Conservation (phyloP, 306 rosid genomes). For the Rubus idaeus region DNA sequence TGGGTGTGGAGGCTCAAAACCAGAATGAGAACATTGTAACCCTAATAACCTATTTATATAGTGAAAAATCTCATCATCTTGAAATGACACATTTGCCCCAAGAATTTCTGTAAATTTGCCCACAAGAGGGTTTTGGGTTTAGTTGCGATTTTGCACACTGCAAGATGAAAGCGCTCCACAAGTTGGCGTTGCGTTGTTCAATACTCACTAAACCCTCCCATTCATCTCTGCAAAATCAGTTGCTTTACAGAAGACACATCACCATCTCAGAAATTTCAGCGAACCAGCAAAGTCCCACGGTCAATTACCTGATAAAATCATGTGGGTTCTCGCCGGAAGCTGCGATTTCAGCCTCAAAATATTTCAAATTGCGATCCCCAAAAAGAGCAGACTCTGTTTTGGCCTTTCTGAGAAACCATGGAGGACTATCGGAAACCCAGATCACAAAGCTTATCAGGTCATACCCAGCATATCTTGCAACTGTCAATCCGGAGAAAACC, state of each 20-base stretch:
- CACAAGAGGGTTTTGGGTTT: not conserved
- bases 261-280: not conserved
- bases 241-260: too few species aligned
- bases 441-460: conserved; percentile 10
- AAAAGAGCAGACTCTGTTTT: conserved; percentile 13
- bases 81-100: not conserved
- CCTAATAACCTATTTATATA: not conserved
- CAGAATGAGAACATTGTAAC: not conserved
- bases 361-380: not conserved
- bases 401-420: conserved; percentile 21
- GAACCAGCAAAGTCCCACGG: not conserved
- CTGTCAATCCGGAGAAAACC: conserved; percentile 20
- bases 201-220: not conserved
- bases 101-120: not conserved
- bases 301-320: conserved; percentile 30
- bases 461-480: not conserved
- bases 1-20: not conserved
- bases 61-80: not conserved
- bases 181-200: too few species aligned
- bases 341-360: conserved; percentile 6
- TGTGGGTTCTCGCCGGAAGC: conserved; percentile 28
- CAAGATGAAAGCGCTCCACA: too few species aligned
- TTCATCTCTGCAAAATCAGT: not conserved
- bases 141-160: too few species aligned
- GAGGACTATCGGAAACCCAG: conserved; percentile 26